A percentile compares a stretch with the other conserved stretches of the same genome.
phyloP scores from a whole-genome alignment of 345 rosid genomes.

The Euphorbia tirucalli region DNA sequence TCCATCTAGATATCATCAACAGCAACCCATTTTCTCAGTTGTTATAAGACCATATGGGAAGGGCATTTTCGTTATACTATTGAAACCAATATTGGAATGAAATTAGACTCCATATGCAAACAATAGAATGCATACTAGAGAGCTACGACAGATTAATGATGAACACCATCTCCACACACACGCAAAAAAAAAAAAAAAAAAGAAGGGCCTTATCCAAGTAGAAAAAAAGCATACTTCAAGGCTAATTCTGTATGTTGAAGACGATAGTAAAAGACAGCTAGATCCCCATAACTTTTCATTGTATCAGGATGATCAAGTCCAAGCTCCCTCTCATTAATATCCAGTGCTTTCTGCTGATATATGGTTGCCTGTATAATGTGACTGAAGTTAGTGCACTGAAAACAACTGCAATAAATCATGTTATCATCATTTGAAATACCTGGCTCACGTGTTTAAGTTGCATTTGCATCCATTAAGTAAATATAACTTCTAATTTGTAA shows the following conservation, averaged over 20 bases:
- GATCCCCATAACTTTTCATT: conserved; percentile 39
- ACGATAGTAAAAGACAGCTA: conserved; percentile 37
- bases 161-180: conserved; percentile 6
- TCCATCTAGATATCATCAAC: background rate
- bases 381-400: conserved; percentile 22
- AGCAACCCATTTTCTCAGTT: background rate
- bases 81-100: background rate
- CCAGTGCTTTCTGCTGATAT: conserved; percentile 37
- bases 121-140: conserved; percentile 3
- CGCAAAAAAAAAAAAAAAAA: background rate
- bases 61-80: background rate
- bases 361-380: conserved; percentile 39
- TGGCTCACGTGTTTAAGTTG: background rate
- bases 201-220: conserved; percentile 8
- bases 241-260: conserved; percentile 38
- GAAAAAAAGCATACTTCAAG: conserved; percentile 34
- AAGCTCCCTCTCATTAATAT: conserved; percentile 39
- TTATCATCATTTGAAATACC: background rate
- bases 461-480: background rate
- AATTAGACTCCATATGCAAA: conserved; percentile 2
- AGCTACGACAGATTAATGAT: background rate
- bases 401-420: background rate
- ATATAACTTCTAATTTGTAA: background rate
- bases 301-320: conserved; percentile 42
- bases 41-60: background rate